Evolutionary conservation across 495 filamentous ascomycete genomes (phyloP).

Genomic region (Podospora tetraspora): DNA sequence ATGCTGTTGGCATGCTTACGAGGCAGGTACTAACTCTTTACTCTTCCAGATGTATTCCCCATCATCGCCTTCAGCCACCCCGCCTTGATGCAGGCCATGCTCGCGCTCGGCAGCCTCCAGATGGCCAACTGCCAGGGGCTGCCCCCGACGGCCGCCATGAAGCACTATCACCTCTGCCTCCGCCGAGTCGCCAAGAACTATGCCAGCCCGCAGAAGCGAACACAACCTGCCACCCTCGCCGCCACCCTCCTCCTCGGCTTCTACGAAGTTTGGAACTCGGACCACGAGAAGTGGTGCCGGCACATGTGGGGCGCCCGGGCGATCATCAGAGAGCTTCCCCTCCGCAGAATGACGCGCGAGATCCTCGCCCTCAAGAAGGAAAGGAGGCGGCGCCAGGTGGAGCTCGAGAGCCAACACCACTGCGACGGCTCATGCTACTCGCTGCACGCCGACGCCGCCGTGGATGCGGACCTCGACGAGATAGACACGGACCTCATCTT

Average conservation of each 20-base stretch:
- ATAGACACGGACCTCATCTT: slow-evolving; percentile 36
- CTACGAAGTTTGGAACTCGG: slow-evolving; percentile 91
- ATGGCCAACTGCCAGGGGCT: slow-evolving; percentile 74
- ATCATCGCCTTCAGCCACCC: slow-evolving; percentile 78
- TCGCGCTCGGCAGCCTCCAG: slow-evolving; percentile 82
- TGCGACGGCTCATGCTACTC: slow-evolving; percentile 18
- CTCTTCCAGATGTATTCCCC: slow-evolving; percentile 61
- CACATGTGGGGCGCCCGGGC: slow-evolving; percentile 82
- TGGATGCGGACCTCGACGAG: slow-evolving; percentile 20
- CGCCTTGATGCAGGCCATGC: slow-evolving; percentile 82
- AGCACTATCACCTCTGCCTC: slow-evolving; percentile 86
- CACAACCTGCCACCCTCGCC: slow-evolving; percentile 74
- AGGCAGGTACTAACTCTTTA: slow-evolving; percentile 4
- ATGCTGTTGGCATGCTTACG: neutral
- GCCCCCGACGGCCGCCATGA: slow-evolving; percentile 70
- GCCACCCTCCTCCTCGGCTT: slow-evolving; percentile 84
- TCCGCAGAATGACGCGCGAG: slow-evolving; percentile 58
- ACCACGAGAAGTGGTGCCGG: slow-evolving; percentile 92
- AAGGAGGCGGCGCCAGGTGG: slow-evolving; percentile 29
- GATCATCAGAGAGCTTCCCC: slow-evolving; percentile 78
- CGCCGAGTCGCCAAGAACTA: slow-evolving; percentile 71
- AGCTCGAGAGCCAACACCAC: slow-evolving; percentile 20
- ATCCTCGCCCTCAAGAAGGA: slow-evolving; percentile 56
- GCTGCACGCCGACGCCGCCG: slow-evolving; percentile 17
- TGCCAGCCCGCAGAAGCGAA: slow-evolving; percentile 62